Conservation (phyloP, 345 rosid species). For the Eucalyptus dawsonii region DNA sequence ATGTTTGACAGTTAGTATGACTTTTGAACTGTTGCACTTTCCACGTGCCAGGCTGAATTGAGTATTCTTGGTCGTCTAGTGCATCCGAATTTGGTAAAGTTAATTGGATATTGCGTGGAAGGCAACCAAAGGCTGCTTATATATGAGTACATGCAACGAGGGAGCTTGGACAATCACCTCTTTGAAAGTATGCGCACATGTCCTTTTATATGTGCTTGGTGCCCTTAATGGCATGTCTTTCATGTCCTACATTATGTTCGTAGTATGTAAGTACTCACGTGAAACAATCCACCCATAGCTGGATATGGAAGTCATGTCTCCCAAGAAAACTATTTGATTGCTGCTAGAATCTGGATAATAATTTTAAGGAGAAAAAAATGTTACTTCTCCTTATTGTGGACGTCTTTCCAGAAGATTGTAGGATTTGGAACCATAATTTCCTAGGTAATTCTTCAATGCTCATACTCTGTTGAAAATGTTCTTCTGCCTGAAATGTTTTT, state of each 20-base stretch:
- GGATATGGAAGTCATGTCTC: too few species aligned
- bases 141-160: neutral
- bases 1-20: neutral
- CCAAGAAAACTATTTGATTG: too few species aligned
- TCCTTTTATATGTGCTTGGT: neutral
- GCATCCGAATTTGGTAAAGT: neutral
- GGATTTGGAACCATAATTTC: too few species aligned
- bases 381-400: too few species aligned
- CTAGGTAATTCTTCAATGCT: neutral
- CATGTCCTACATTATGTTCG: neutral
- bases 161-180: neutral
- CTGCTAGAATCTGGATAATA: too few species aligned
- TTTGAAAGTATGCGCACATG: neutral
- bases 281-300: fast-evolving
- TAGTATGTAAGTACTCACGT: neutral
- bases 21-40: neutral
- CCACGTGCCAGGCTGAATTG: neutral
- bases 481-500: neutral
- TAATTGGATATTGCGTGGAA: neutral
- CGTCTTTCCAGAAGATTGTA: too few species aligned
- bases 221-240: neutral
- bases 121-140: neutral
- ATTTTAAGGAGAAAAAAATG: too few species aligned
- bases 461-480: neutral
- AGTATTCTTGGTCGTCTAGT: neutral